Evolutionary conservation across 192 early-diverging fungal species (phyloP).

Genomic region (Kappamyces sp.): DNA sequence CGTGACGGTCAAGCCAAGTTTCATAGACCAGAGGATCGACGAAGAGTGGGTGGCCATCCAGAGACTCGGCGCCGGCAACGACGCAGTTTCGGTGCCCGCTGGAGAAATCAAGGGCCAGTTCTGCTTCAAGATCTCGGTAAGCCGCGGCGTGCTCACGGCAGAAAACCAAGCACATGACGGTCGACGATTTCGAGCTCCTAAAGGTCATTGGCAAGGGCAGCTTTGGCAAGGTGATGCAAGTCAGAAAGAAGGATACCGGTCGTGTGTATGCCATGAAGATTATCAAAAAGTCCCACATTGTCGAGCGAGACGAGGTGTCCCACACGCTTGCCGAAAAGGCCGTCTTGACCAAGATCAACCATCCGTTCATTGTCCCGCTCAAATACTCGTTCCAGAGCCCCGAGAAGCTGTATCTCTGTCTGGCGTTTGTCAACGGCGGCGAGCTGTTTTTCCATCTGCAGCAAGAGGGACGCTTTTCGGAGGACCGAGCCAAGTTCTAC

Average conservation of each 20-base stretch:
- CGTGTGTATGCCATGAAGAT: conserved; percentile 99
- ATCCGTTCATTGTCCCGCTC: conserved; percentile 56
- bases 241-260: conserved; percentile 56
- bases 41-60: not conserved
- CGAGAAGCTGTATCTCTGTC: conserved; percentile 90
- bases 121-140: conserved; percentile 15
- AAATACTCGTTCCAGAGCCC: conserved; percentile 70
- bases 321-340: conserved; percentile 92
- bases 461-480: conserved; percentile 54
- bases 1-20: not conserved
- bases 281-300: conserved; percentile 86
- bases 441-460: conserved; percentile 79
- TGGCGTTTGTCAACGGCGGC: conserved; percentile 94
- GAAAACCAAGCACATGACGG: conserved; percentile 64
- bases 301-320: conserved; percentile 84
- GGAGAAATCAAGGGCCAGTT: conserved; percentile 13
- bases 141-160: conserved; percentile 18
- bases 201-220: conserved; percentile 95
- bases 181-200: conserved; percentile 89
- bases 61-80: not conserved
- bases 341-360: conserved; percentile 81
- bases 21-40: conserved; percentile 7
- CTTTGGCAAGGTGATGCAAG: conserved; percentile 80
- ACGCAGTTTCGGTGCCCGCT: not conserved
- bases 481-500: conserved; percentile 66